phyloP scores from a whole-genome alignment of 495 filamentous ascomycete genomes.

The Xylaria intraflava region DNA sequence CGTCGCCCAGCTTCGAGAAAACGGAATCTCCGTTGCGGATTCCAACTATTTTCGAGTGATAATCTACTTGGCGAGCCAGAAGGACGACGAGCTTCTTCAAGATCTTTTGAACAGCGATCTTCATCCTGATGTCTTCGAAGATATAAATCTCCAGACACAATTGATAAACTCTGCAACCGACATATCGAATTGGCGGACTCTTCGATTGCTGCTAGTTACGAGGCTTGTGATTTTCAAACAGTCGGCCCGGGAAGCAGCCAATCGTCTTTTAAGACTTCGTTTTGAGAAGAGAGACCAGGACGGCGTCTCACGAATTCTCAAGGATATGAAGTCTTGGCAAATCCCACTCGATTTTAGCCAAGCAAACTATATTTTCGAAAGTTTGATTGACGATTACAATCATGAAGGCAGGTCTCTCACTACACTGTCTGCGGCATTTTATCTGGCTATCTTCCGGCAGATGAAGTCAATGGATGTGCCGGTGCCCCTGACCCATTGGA shows the following conservation, averaged over 20 bases:
- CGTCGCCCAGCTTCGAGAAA: conserved; percentile 49
- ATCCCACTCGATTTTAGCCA: conserved; percentile 15
- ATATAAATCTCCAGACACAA: conserved; percentile 49
- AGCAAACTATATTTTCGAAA: conserved; percentile 17
- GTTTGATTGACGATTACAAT: conserved; percentile 15
- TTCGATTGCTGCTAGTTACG: conserved; percentile 25
- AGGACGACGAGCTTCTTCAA: conserved; percentile 50
- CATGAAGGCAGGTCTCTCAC: conserved; percentile 6
- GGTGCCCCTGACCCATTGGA: conserved; percentile 20
- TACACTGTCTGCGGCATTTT: conserved; percentile 14
- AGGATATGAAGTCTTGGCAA: conserved; percentile 25
- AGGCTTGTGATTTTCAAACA: conserved; percentile 17
- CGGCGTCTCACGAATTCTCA: conserved; percentile 21
- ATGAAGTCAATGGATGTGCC: conserved; percentile 24
- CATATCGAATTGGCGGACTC: conserved; percentile 24
- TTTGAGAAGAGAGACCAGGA: conserved; percentile 15
- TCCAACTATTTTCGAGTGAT: conserved; percentile 56
- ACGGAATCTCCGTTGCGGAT: conserved; percentile 51
- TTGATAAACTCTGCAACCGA: conserved; percentile 19
- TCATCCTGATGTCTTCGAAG: conserved; percentile 68
- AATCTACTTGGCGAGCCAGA: conserved; percentile 48
- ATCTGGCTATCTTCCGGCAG: conserved; percentile 21
- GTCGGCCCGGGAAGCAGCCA: conserved; percentile 15
- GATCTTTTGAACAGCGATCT: conserved; percentile 62
- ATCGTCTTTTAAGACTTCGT: conserved; percentile 16